phyloP scores from a whole-genome alignment of 2,329 filamentous ascomycete genomes.

The Leptoxyphium fumago region DNA sequence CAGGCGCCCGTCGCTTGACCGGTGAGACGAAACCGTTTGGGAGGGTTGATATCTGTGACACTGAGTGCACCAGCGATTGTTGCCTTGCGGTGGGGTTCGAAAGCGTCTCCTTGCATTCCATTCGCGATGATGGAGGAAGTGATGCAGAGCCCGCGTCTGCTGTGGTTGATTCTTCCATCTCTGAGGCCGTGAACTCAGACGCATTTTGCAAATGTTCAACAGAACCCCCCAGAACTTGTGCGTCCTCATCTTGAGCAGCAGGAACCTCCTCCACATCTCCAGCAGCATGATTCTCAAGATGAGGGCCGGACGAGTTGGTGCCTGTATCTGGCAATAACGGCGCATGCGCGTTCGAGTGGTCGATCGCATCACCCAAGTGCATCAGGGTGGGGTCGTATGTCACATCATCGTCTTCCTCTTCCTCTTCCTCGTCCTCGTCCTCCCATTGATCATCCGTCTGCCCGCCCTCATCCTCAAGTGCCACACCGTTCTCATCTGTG shows the following conservation, averaged over 20 bases:
- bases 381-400: constrained; percentile 7
- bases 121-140: neutral
- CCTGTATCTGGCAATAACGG: neutral
- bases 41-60: constrained; percentile 2
- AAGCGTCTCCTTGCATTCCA: neutral
- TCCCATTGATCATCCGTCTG: neutral
- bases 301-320: neutral
- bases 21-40: constrained; percentile 20
- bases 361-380: constrained; percentile 5
- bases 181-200: neutral
- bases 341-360: neutral
- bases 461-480: neutral
- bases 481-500: neutral
- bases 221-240: neutral
- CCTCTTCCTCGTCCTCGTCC: constrained; percentile 9
- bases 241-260: neutral
- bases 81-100: neutral
- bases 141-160: neutral
- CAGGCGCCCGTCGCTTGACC: constrained; percentile 4
- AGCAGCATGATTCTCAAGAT: too few relatives aligned
- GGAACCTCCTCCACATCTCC: neutral
- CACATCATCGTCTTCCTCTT: constrained; percentile 1
- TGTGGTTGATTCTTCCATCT: neutral
- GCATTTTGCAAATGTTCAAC: neutral
- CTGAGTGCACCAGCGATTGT: neutral